Conservation (phyloP, 257 asterid genomes). For the Gentiana macrophylla region DNA sequence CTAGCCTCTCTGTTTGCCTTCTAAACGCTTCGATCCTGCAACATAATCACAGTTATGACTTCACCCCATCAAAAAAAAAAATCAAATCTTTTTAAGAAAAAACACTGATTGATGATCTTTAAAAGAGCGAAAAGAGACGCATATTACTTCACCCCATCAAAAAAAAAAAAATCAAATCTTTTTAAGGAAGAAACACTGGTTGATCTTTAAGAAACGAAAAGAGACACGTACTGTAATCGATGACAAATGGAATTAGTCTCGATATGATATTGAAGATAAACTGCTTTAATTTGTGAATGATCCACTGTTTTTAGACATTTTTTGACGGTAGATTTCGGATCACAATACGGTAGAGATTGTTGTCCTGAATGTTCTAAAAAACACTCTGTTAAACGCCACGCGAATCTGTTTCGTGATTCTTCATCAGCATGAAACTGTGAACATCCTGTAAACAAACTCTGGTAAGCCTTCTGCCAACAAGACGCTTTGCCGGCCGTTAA, state of each 20-base stretch:
- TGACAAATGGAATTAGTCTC: constrained; percentile 76
- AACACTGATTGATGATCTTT: too few relatives aligned
- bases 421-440: constrained; percentile 53
- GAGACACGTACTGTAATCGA: constrained; percentile 55
- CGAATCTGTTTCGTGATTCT: constrained; percentile 55
- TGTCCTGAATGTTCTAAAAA: constrained; percentile 66
- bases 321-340: constrained; percentile 26
- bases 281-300: constrained; percentile 22
- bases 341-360: constrained; percentile 49
- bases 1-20: constrained; percentile 64
- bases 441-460: constrained; percentile 44
- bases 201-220: too few relatives aligned
- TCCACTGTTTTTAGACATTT: constrained; percentile 44
- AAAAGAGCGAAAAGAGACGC: too few relatives aligned
- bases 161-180: too few relatives aligned
- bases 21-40: constrained; percentile 64
- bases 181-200: too few relatives aligned
- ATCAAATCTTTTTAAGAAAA: too few relatives aligned
- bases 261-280: constrained; percentile 55
- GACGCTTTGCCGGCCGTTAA: constrained; percentile 22
- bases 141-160: too few relatives aligned
- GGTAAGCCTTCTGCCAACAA: constrained; percentile 63
- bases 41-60: neutral
- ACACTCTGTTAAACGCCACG: constrained; percentile 85
- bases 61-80: too few relatives aligned